Base-by-base conservation (phyloP, 1,139 yeast genomes). In the Suhomyces taliae region DNA sequence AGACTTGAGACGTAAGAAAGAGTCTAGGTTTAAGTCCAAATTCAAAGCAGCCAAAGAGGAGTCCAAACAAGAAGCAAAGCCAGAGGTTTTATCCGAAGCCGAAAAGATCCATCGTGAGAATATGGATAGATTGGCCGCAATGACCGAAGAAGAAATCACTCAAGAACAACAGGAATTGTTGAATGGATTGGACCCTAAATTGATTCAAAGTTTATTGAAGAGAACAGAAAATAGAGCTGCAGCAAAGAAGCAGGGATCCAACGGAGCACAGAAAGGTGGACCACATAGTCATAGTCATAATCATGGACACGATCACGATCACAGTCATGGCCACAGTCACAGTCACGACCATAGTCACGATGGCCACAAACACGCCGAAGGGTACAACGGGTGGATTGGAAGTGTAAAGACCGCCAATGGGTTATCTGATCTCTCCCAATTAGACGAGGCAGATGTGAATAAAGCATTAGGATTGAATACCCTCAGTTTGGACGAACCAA, bases 61-160 rank as follows among this genome's bases (percentile, higher is more conserved):
- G 11, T 10, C 35, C 32, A 35, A 14, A 29, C 15, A 12, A 7
- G 32, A 39, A 11, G 34, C 36, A n/a, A 42, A 39, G 15, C 14
- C 29, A 26, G 34, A 35, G 26, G 27, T 32, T 27, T 32, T 43
- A 10, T 60, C 80, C 0, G 96, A 89, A 56, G 80, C 85, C 1
- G 91, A 85, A 55, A 78, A 79, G 59, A 88, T 91, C 34, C 93
- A 89, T 62, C 64, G 77, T 47, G 97, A 91, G 59, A 91, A 91
- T 63, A 62, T 87, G 53, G 81, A 82, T 38, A 72, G 76, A 43
- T 64, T 93, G 48, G 68, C 83, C 26, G 62, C 67, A 12, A 86
- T 91, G 95, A 71, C 85, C 2, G 74, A 73, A 2, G 85, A 78
- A 26, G 91, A 91, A 57, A 79, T 89, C 31, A 73, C 76, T 29